Conservation (phyloP, 257 asterid genomes). For the Asclepias syriaca region DNA sequence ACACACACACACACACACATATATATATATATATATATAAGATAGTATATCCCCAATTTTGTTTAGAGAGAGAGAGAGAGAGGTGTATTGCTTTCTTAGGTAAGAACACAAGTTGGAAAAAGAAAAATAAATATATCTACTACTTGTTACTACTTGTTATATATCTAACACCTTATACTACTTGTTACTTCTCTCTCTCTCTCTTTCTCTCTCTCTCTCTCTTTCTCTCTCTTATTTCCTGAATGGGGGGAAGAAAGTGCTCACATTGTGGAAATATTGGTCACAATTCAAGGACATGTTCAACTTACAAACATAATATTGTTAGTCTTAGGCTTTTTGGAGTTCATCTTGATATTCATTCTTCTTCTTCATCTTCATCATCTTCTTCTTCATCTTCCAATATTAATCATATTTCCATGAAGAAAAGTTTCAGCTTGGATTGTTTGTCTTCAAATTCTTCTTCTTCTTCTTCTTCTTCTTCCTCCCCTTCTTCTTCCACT, state of each 20-base stretch:
- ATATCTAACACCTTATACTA: constrained; percentile 10
- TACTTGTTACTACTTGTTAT: constrained; percentile 14
- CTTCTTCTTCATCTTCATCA: neutral
- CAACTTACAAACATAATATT: constrained; percentile 14
- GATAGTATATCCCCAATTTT: constrained; percentile 1
- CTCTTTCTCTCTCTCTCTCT: constrained; percentile 21
- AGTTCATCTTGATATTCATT: constrained; percentile 45
- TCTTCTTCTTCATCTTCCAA: constrained; percentile 20
- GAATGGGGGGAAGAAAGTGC: constrained; percentile 88
- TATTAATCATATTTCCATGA: constrained; percentile 16
- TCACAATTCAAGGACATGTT: constrained; percentile 88
- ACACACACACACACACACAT: neutral
- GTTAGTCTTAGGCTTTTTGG: constrained; percentile 65
- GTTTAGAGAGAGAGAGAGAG: neutral
- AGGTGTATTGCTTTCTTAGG: constrained; percentile 16
- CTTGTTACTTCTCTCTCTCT: constrained; percentile 20
- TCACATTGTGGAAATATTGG: constrained; percentile 83
- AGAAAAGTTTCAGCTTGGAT: constrained; percentile 77
- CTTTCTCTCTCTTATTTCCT: constrained; percentile 12
- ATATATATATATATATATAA: neutral
- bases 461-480: constrained; percentile 26
- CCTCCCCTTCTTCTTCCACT: constrained; percentile 22
- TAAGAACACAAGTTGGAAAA: constrained; percentile 28
- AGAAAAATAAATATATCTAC: constrained; percentile 14
- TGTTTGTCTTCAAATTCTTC: constrained; percentile 29